Conservation (phyloP, 768 basidiomycete genomes). For the Tremella fuciformis region DNA sequence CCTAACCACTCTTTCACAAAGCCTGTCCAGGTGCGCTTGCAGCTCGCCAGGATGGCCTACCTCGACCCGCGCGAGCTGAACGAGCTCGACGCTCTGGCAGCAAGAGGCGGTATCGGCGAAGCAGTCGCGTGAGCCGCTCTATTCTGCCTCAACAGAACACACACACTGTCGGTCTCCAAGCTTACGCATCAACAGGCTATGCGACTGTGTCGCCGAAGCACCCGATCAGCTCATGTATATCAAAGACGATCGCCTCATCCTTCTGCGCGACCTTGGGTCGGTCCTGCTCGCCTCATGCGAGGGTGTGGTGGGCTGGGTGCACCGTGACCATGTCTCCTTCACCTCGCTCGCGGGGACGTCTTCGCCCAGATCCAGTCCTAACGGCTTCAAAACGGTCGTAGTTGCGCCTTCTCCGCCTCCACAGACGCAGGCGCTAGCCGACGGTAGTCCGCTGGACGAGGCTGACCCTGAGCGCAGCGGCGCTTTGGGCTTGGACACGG, state of each 20-base stretch:
- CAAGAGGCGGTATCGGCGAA: conserved; percentile 37
- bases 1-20: too few species aligned
- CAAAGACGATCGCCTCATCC: conserved; percentile 36
- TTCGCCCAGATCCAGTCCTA: neutral
- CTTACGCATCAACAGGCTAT: conserved; percentile 19
- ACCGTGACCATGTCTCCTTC: conserved; percentile 27
- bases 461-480: neutral
- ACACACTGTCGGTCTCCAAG: conserved; percentile 14
- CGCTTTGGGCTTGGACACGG: neutral
- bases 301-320: conserved; percentile 45
- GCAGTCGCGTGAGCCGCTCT: conserved; percentile 38
- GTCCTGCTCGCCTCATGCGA: conserved; percentile 39
- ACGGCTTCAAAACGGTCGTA: conserved; percentile 22
- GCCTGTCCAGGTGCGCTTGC: too few species aligned
- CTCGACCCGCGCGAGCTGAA: conserved; percentile 41
- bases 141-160: neutral
- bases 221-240: conserved; percentile 47
- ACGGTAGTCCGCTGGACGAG: neutral
- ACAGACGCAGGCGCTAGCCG: neutral
- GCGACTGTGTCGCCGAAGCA: conserved; percentile 41
- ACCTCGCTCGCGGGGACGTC: conserved; percentile 17
- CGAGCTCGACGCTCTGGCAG: conserved; percentile 34
- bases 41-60: conserved; percentile 15
- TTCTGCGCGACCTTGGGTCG: conserved; percentile 35
- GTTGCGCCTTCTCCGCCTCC: conserved; percentile 34